Conservation (phyloP, 371 early-diverging fungal genomes). For the Smittium culicis region DNA sequence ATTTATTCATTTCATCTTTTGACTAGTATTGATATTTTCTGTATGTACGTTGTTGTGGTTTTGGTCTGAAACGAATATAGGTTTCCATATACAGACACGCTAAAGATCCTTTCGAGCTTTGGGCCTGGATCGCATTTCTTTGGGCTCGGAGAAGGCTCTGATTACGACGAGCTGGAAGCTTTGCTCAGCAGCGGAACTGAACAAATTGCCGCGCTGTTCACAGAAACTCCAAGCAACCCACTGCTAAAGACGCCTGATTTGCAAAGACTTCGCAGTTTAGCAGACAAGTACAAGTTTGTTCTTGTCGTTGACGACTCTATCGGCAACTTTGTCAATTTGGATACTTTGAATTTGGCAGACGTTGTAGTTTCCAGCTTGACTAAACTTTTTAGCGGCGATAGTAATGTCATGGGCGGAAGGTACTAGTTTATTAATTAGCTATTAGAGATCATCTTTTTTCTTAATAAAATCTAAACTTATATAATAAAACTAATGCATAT, state of each 20-base stretch:
- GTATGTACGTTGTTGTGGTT: no score
- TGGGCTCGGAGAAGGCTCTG: slow-evolving; percentile 59
- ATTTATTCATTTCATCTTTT: not conserved
- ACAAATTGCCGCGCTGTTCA: slow-evolving; percentile 61
- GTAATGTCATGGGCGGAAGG: slow-evolving; percentile 95
- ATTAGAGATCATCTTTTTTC: no score
- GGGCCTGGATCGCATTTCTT: slow-evolving; percentile 75
- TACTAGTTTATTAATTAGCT: no score
- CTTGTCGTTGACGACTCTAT: slow-evolving; percentile 89
- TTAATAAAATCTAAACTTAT: no score
- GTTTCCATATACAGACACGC: slow-evolving; percentile 87
- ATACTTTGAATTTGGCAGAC: slow-evolving; percentile 63
- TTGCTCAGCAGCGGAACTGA: slow-evolving; percentile 38
- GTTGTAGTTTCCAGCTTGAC: slow-evolving; percentile 84
- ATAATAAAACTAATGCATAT: no score
- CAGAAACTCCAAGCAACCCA: slow-evolving; percentile 91
- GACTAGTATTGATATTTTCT: no score
- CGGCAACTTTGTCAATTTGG: slow-evolving; percentile 78
- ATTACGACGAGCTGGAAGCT: slow-evolving; percentile 53
- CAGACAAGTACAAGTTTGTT: slow-evolving; percentile 57
- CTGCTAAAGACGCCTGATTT: slow-evolving; percentile 70
- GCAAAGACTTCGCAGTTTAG: slow-evolving; percentile 50
- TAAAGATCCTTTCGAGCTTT: slow-evolving; percentile 88
- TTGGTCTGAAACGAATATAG: slow-evolving; percentile 25
- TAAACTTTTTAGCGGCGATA: slow-evolving; percentile 85